Percentiles rank a stretch among this genome's conserved stretches.
phyloP scores from a whole-genome alignment of 2,329 filamentous ascomycete species.

The Tolypocladium nubicola region DNA sequence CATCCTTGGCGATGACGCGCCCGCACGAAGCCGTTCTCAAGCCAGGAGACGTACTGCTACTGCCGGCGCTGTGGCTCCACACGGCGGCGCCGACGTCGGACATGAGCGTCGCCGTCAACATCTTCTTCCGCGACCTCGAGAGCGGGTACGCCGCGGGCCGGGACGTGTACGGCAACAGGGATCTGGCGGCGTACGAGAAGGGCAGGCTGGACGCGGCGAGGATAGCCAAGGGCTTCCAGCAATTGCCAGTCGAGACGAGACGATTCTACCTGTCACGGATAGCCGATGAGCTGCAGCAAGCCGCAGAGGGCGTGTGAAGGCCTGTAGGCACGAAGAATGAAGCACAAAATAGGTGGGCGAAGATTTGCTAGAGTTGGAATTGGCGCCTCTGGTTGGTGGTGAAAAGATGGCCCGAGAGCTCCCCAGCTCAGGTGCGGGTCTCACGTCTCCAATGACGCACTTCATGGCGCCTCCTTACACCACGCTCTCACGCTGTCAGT shows the following conservation, averaged over 20 bases:
- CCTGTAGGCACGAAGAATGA: too few relatives aligned
- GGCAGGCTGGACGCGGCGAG: slow-evolving; percentile 61
- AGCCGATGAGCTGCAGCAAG: slow-evolving; percentile 49
- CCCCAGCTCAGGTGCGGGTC: not conserved
- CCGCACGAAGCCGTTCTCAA: slow-evolving; percentile 56
- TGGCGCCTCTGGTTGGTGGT: not conserved
- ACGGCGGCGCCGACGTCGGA: slow-evolving; percentile 50
- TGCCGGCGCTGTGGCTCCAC: slow-evolving; percentile 80
- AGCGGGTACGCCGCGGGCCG: slow-evolving; percentile 60
- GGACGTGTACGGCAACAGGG: slow-evolving; percentile 83
- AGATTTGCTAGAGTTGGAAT: not conserved
- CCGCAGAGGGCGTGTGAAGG: slow-evolving; percentile 7
- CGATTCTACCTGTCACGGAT: slow-evolving; percentile 67
- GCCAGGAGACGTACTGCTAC: slow-evolving; percentile 68
- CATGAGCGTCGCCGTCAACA: slow-evolving; percentile 72
- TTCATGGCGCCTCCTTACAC: not conserved
- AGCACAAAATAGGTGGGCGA: too few relatives aligned
- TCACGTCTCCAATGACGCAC: not conserved
- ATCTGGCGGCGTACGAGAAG: slow-evolving; percentile 76
- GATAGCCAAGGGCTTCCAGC: slow-evolving; percentile 53
- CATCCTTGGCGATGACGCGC: slow-evolving; percentile 36
- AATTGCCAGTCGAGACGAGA: slow-evolving; percentile 54
- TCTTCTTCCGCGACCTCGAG: slow-evolving; percentile 70
- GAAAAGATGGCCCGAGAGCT: not conserved
- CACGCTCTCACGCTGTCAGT: not conserved